Percentiles rank a stretch among this genome's conserved stretches.
These are phyloP conservation scores for Xylaria multiplex DNA, from an alignment of 2,329 filamentous ascomycete species.

Conservation along the genomic window DNA sequence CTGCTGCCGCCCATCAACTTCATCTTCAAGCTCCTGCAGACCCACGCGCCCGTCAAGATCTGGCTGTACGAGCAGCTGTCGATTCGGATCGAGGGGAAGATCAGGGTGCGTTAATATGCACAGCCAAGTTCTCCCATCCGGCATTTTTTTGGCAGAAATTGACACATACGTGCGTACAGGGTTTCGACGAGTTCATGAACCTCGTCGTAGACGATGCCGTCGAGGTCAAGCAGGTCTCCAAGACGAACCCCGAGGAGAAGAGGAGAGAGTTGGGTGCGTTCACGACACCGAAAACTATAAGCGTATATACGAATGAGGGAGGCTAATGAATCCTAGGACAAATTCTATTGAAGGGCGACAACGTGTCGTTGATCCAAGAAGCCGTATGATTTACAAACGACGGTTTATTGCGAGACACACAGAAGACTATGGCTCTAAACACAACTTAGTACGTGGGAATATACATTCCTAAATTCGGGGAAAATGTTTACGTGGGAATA, in stretches of 20 bases:
- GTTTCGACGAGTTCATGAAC: constrained; percentile 99
- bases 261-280: constrained; percentile 79
- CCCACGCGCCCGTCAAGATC: constrained; percentile 84
- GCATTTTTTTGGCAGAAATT: background rate
- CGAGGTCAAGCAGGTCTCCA: constrained; percentile 86
- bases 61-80: constrained; percentile 98
- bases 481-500: too few relatives aligned
- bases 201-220: constrained; percentile 94
- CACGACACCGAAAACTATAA: background rate
- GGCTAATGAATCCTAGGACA: constrained; percentile 58
- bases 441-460: too few relatives aligned
- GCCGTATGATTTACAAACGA: constrained; percentile 47
- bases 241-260: constrained; percentile 78
- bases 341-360: constrained; percentile 74
- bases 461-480: too few relatives aligned
- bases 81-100: constrained; percentile 95
- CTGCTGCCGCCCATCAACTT: constrained; percentile 77
- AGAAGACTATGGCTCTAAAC: constrained; percentile 41
- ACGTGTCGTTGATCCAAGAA: constrained; percentile 69
- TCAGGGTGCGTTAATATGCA: constrained; percentile 74
- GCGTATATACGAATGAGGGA: background rate
- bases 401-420: constrained; percentile 2
- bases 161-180: constrained; percentile 61
- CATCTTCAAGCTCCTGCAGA: constrained; percentile 90
- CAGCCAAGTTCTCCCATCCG: constrained; percentile 34